Evolutionary conservation across 352 stramenopile species (phyloP), one percentile per base, ranked within the genome.

Genomic region (Pythium insidiosum): DNA sequence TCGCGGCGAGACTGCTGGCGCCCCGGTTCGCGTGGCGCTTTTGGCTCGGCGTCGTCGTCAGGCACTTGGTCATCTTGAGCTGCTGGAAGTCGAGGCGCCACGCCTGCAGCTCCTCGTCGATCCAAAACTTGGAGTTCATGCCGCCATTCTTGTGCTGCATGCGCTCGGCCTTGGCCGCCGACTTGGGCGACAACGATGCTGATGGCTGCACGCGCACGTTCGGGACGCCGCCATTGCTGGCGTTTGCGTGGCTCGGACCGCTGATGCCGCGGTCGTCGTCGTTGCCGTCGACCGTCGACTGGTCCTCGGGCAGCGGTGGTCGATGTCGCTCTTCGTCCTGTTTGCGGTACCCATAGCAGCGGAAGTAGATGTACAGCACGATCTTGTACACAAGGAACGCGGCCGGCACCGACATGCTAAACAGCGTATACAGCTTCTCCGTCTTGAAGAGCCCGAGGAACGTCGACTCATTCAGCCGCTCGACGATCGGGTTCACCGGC

Each of bases 1-100:
- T 61, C 20, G 50, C 61, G 31, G 26, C 42, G 56, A 31, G 59
- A 50, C 20, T 66, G 35, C 19, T 62, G 63, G 35, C 67, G 46
- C 26, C 69, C 58, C 4, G 58, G 52, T 19, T 35, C 19, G 57
- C 68, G 20, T 73, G 61, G 1, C 68, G 73, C 18, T 73, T 68
- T 36, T 81, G 68, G 19, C 58, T 60, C 12, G 68, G 37, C 33
- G 65, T 61, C 28, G 70, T 37, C 30, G 63, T 81, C 6, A 87
- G 43, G n/a, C 59, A 70, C 38, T 78, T 82, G 7, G 63, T 61
- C 59, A 81, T 46, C 47, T 77, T 76, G 25, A 87, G 48, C 20
- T 73, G 61, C 40, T 75, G 53, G 31, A 84, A 87, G 45, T 84
- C 68, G 20, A 84, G 43, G 1, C 68, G 66, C 73, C 73, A 86